A percentile compares a stretch with the other conserved stretches of the same genome.
phyloP scores from a whole-genome alignment of 2,329 filamentous ascomycete genomes.

The Fusarium duplospermum region DNA sequence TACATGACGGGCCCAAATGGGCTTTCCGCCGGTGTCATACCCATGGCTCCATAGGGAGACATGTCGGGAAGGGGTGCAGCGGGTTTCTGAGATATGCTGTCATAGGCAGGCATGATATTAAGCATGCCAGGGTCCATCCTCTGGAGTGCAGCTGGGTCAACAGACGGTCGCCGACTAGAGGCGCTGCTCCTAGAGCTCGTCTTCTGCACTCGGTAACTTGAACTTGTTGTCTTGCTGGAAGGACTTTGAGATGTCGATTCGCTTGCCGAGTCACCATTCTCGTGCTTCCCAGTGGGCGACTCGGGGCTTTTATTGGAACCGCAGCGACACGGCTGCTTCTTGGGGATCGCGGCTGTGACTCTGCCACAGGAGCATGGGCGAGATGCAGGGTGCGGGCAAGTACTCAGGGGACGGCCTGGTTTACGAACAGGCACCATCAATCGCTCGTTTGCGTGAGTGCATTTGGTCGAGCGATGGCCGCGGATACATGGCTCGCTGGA shows the following conservation, averaged over 20 bases:
- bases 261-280: conserved; percentile 41
- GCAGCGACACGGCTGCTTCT: conserved; percentile 67
- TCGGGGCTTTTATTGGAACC: conserved; percentile 49
- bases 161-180: conserved; percentile 58
- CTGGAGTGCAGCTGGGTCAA: conserved; percentile 61
- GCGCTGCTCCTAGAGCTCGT: conserved; percentile 49
- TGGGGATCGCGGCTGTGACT: conserved; percentile 73
- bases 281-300: conserved; percentile 35
- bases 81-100: conserved; percentile 43
- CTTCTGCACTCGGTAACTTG: conserved; percentile 61
- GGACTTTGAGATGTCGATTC: conserved; percentile 47
- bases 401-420: conserved; percentile 76
- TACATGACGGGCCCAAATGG: conserved; percentile 45
- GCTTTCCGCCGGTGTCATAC: conserved; percentile 43
- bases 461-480: conserved; percentile 81
- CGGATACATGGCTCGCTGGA: conserved; percentile 79
- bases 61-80: conserved; percentile 38
- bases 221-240: conserved; percentile 42
- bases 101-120: conserved; percentile 58
- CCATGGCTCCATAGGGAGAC: conserved; percentile 44
- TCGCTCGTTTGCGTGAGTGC: conserved; percentile 74
- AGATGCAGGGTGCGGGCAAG: conserved; percentile 74
- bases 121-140: conserved; percentile 66
- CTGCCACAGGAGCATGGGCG: conserved; percentile 71
- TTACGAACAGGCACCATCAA: conserved; percentile 78